Percentiles rank a stretch among this genome's conserved stretches.
Evolutionary conservation across 2,329 filamentous ascomycete genomes (phyloP).

Genomic region (Lasiodiplodia hormozganensis): DNA sequence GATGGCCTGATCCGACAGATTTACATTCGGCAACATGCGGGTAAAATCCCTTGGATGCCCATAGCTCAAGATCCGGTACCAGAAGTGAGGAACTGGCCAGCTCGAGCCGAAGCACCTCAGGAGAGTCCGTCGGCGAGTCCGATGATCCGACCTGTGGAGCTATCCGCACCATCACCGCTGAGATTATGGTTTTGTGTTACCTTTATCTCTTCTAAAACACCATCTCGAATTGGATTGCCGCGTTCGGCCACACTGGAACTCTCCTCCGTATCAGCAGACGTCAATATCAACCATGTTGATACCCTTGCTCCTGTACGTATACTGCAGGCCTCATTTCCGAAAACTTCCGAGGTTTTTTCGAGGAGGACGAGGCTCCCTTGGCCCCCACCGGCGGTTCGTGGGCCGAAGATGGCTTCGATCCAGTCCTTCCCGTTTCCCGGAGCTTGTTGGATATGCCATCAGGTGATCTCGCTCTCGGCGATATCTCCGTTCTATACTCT

Average conservation of each 20-base stretch:
- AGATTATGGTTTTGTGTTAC: not conserved
- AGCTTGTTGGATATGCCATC: not conserved
- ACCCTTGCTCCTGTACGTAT: not conserved
- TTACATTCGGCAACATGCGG: not conserved
- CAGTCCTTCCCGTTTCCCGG: not conserved
- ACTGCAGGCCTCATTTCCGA: not conserved
- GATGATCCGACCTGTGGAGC: not conserved
- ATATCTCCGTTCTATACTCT: not conserved
- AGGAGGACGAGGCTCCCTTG: not conserved
- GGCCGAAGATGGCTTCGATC: not conserved
- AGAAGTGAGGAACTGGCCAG: not conserved
- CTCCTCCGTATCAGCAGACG: not conserved
- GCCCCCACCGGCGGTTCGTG: not conserved
- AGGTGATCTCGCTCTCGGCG: not conserved
- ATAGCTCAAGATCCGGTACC: not conserved
- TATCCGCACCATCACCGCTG: not conserved
- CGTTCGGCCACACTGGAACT: not conserved
- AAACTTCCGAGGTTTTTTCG: not conserved
- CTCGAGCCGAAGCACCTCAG: not conserved
- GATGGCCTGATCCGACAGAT: not conserved
- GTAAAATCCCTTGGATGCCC: not conserved
- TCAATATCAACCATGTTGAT: not conserved
- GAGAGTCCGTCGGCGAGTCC: not conserved
- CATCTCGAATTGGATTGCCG: not conserved
- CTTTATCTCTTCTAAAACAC: not conserved